Evolutionary conservation across 2,329 filamentous ascomycete species (phyloP).

Genomic region (Pyrenophora graminea): DNA sequence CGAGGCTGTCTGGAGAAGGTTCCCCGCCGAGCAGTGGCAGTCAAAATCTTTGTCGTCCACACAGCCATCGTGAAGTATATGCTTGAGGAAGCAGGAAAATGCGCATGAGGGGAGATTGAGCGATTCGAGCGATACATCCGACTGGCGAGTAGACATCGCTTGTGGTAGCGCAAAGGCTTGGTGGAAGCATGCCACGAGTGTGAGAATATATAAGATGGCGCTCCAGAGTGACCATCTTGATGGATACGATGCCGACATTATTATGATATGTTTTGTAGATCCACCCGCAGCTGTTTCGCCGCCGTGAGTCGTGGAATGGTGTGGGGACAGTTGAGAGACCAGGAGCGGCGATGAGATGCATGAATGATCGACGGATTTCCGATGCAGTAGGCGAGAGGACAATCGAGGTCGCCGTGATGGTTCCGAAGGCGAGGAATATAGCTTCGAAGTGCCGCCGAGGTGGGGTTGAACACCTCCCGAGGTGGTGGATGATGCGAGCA

Average conservation of each 20-base stretch:
- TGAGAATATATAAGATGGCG: slow-evolving; percentile 1
- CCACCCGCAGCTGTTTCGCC: not conserved
- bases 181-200: not conserved
- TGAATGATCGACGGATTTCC: not conserved
- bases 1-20: slow-evolving; percentile 13
- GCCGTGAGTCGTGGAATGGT: not conserved
- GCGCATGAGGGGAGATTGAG: slow-evolving; percentile 24
- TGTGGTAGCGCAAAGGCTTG: slow-evolving; percentile 9
- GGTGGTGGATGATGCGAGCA: too few relatives aligned
- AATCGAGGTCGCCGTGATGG: not conserved
- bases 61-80: slow-evolving; percentile 23
- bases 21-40: slow-evolving; percentile 22
- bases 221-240: not conserved
- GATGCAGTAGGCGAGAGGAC: not conserved
- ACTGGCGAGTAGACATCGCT: slow-evolving; percentile 3
- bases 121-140: not conserved
- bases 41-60: slow-evolving; percentile 23
- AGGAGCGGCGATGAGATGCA: not conserved
- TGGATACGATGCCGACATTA: not conserved
- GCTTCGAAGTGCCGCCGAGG: not conserved
- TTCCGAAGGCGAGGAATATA: not conserved
- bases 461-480: too few relatives aligned
- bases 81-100: slow-evolving; percentile 23
- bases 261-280: not conserved
- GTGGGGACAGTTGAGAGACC: not conserved